Base-by-base conservation (phyloP, 176 grass and related monocot genomes). In the Cocos nucifera region DNA sequence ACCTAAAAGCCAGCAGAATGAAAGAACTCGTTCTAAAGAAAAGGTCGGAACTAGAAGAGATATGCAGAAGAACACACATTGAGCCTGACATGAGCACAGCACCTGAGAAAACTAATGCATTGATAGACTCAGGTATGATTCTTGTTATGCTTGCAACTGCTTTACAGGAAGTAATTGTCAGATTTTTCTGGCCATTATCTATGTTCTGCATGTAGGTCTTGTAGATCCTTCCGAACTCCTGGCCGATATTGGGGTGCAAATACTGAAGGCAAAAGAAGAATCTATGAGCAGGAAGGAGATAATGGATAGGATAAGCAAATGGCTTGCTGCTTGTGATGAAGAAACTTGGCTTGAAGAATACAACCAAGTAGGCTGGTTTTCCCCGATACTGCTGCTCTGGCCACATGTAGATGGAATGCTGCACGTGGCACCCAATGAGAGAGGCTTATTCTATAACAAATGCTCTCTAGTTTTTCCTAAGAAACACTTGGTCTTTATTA, bases 321-420 rank as follows among this genome's bases (percentile, higher is more conserved):
- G 88, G 88, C 80, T 89, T 66, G 77, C 82, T 56, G 88, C 94
- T 59, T 93, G 85, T 69, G 88, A 86, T 71, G 88, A 92, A 83
- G 94, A 93, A 69, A 73, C 61, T 44, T 98, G 94, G 88, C 88
- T 98, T 76, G 79, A 98, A 74, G 87, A 98, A 78, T 98, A 98
- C 74, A 98, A 89, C 73, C 81, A 89, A 75, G 94, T 98, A 81
- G 3, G 49, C 6, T 10, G 53, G 17, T 61, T 58, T 21, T 39
- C 22, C 18, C 29, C 49, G 49, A 58, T 49, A 44, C 9, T 23
- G 49, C 56, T 25, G 66, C 66, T 61, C 19, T 30, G 22, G 62
- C 30, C 58, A 32, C 9, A 8, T 53, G 26, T 70, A 17, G 32
- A n/a, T n/a, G n/a, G n/a, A n/a, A n/a, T n/a, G n/a, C n/a, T n/a